Conservation (phyloP, 805 yeast genomes). For the Starmerella gropengiesseri region DNA sequence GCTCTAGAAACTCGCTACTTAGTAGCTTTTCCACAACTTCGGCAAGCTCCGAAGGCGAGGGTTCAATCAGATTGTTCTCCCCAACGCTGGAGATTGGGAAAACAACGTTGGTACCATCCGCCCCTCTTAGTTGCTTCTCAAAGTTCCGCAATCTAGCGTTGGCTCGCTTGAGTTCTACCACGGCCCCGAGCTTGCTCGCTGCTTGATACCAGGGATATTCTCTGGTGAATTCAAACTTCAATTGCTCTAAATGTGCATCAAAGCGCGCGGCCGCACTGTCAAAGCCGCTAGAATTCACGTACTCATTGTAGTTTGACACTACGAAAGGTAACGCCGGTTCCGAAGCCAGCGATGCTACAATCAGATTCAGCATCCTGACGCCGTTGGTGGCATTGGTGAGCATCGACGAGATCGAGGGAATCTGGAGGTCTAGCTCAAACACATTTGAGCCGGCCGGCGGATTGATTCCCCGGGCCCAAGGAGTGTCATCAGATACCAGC, state of each 20-base stretch:
- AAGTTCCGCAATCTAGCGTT: conserved; percentile 10
- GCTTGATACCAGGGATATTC: conserved; percentile 22
- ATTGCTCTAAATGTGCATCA: conserved; percentile 4
- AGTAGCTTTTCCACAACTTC: not conserved
- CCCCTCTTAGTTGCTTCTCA: conserved; percentile 6
- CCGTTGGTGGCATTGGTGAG: not conserved
- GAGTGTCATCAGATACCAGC: not conserved
- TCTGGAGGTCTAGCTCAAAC: conserved; percentile 5
- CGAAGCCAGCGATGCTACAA: conserved; percentile 8
- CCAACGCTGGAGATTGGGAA: not conserved
- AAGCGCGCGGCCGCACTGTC: not conserved
- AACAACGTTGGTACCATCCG: conserved; percentile 4
- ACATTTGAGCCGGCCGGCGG: conserved; percentile 5
- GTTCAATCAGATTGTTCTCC: not conserved
- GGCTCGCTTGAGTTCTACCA: conserved; percentile 9
- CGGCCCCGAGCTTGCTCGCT: conserved; percentile 8
- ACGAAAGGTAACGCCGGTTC: conserved; percentile 14
- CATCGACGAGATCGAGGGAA: conserved; percentile 10
- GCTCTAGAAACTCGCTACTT: not conserved
- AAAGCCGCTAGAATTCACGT: not conserved
- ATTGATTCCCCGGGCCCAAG: not conserved
- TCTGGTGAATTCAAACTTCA: conserved; percentile 7
- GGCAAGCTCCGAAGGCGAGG: not conserved
- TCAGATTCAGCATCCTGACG: conserved; percentile 10
- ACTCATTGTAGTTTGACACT: conserved; percentile 1